Percentiles rank a stretch among this genome's conserved stretches.
Evolutionary conservation across 129 eudicot species (phyloP).

Genomic region (Calendula officinalis): DNA sequence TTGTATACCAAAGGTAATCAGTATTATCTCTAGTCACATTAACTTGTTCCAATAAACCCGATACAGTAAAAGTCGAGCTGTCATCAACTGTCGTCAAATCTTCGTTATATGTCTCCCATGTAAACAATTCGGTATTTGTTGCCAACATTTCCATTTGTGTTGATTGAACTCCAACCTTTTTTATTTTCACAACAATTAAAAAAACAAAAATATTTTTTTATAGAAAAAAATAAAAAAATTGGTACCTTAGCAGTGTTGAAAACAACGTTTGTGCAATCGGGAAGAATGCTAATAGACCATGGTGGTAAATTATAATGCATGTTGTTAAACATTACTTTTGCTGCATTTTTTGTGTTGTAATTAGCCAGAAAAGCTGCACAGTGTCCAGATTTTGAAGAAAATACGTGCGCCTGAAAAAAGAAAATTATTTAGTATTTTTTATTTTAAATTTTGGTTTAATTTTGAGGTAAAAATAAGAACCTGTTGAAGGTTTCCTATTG

Average conservation of each 20-base stretch:
- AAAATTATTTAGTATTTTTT: neutral
- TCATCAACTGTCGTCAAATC: constrained; percentile 44
- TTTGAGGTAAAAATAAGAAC: constrained; percentile 17
- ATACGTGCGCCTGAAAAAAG: constrained; percentile 46
- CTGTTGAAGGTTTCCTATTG: constrained; percentile 48
- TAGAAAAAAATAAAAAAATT: neutral
- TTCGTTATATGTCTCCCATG: constrained; percentile 57
- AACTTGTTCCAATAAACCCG: constrained; percentile 53
- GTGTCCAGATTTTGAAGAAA: constrained; percentile 36
- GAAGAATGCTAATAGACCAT: constrained; percentile 59
- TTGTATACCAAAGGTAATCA: constrained; percentile 56
- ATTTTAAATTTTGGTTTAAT: neutral
- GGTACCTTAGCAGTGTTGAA: constrained; percentile 50
- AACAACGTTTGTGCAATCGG: constrained; percentile 45
- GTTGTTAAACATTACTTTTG: constrained; percentile 49
- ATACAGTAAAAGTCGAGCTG: constrained; percentile 45
- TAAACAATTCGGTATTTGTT: constrained; percentile 34
- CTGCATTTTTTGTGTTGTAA: constrained; percentile 37
- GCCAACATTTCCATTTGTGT: constrained; percentile 56
- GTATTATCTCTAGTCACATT: constrained; percentile 60
- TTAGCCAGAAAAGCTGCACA: constrained; percentile 58
- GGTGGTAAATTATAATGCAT: constrained; percentile 58
- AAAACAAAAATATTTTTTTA: neutral
- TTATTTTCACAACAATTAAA: neutral
- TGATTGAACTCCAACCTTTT: constrained; percentile 57